Evolutionary conservation across 345 rosid species (phyloP).

Genomic region (Carallia pectinifolia): DNA sequence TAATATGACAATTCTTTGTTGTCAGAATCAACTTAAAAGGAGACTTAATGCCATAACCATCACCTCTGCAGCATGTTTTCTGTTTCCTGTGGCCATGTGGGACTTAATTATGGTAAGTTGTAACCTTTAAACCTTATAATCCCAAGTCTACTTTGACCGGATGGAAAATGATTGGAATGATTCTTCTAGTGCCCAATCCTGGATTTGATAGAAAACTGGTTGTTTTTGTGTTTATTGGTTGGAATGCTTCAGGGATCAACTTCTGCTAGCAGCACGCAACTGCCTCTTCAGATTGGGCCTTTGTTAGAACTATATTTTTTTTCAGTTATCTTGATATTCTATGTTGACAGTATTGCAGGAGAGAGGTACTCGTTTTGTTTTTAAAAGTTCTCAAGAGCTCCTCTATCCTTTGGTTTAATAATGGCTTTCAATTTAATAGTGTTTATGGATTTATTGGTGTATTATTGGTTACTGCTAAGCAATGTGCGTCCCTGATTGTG

Average conservation of each 20-base stretch:
- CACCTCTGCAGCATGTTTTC: constrained; percentile 81
- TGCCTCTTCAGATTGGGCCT: constrained; percentile 96
- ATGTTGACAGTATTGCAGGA: constrained; percentile 84
- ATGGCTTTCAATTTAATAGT: not conserved
- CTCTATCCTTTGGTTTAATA: not conserved
- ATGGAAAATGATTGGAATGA: constrained; percentile 1
- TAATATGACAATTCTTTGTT: constrained; percentile 3
- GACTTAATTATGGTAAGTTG: constrained; percentile 79
- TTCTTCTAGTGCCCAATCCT: constrained; percentile 7
- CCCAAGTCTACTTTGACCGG: not conserved
- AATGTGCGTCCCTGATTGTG: too few species aligned
- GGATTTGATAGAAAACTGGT: constrained; percentile 21
- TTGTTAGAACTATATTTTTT: constrained; percentile 70
- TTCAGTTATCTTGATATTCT: constrained; percentile 82
- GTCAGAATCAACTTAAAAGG: constrained; percentile 85
- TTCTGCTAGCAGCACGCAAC: constrained; percentile 41
- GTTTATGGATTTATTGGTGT: too few species aligned
- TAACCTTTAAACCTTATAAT: not conserved
- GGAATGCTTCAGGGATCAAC: constrained; percentile 66
- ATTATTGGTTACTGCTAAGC: too few species aligned
- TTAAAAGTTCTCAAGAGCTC: constrained; percentile 5
- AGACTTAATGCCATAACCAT: constrained; percentile 87
- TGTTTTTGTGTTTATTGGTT: constrained; percentile 2
- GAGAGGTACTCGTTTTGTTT: constrained; percentile 59
- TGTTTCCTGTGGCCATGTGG: constrained; percentile 99